Evolutionary conservation across 495 filamentous ascomycete genomes (phyloP).

Genomic region (Hypoxylon perforatum): DNA sequence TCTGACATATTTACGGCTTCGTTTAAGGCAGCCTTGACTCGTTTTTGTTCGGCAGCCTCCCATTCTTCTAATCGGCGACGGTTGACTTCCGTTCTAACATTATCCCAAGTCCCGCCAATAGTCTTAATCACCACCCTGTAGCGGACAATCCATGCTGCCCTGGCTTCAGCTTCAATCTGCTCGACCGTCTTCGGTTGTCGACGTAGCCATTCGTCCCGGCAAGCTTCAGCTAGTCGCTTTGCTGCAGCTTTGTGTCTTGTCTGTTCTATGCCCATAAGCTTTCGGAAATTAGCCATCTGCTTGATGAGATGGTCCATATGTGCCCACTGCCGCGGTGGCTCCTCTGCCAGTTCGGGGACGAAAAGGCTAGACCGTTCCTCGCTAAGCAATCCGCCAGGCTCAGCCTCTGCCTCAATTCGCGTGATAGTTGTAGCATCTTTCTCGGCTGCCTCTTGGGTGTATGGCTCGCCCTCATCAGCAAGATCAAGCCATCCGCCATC

Average conservation of each 20-base stretch:
- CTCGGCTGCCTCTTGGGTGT: conserved; percentile 61
- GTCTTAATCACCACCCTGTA: conserved; percentile 79
- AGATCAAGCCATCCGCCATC: conserved; percentile 59
- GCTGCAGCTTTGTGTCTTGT: conserved; percentile 75
- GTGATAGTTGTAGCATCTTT: conserved; percentile 66
- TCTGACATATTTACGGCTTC: conserved; percentile 80
- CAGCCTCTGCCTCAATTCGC: conserved; percentile 73
- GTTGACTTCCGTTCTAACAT: conserved; percentile 79
- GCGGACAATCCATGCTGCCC: conserved; percentile 57
- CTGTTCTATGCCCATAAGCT: conserved; percentile 79
- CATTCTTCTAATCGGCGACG: conserved; percentile 75
- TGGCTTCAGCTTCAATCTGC: conserved; percentile 70
- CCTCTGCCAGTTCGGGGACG: conserved; percentile 78
- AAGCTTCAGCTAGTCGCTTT: conserved; percentile 71
- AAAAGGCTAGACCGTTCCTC: conserved; percentile 77
- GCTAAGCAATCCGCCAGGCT: conserved; percentile 80
- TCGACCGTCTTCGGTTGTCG: conserved; percentile 77
- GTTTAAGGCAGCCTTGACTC: conserved; percentile 84
- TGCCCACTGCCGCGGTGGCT: conserved; percentile 80
- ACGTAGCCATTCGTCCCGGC: conserved; percentile 69
- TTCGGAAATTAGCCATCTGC: conserved; percentile 83
- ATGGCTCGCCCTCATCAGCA: conserved; percentile 65
- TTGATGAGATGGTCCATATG: conserved; percentile 86
- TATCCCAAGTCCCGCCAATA: conserved; percentile 80
- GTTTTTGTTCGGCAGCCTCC: conserved; percentile 85